Percentiles rank a stretch among this genome's conserved stretches.
Conservation (phyloP, 306 rosid species). For the Adenanthera pavonina region DNA sequence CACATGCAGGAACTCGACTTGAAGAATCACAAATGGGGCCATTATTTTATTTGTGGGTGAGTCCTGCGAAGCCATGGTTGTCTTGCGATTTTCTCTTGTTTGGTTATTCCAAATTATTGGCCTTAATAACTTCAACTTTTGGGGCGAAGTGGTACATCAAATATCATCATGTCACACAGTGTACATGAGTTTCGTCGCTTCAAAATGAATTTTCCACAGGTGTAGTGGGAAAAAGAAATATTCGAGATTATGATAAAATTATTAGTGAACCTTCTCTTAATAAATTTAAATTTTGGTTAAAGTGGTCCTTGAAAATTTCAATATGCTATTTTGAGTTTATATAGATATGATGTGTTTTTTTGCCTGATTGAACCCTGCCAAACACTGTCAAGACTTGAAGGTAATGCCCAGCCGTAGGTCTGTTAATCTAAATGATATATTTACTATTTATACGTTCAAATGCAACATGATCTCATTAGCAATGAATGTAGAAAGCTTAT, state of each 20-base stretch:
- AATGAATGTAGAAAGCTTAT: not conserved
- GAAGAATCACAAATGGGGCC: conserved; percentile 85
- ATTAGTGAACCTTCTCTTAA: not conserved
- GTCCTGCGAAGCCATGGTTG: conserved; percentile 14
- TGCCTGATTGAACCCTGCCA: not conserved
- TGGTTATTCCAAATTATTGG: not conserved
- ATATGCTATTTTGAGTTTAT: not conserved
- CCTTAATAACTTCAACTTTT: not conserved
- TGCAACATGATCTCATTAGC: conserved; percentile 15
- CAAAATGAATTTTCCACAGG: not conserved
- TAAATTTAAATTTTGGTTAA: not conserved
- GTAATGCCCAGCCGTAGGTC: not conserved
- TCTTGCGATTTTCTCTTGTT: not conserved
- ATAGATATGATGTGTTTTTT: not conserved
- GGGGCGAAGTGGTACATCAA: not conserved
- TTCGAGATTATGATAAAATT: not conserved
- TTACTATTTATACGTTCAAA: not conserved
- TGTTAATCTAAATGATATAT: not conserved
- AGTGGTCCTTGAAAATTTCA: not conserved
- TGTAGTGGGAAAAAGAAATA: too few species aligned
- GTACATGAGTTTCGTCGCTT: not conserved
- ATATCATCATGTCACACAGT: not conserved
- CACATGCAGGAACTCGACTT: conserved; percentile 65
- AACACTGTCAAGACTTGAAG: not conserved
- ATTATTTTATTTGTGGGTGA: conserved; percentile 82